A percentile compares a stretch with the other conserved stretches of the same genome.
phyloP scores from a whole-genome alignment of 2,329 filamentous ascomycete species.

The Sporothrix euskadiensis region DNA sequence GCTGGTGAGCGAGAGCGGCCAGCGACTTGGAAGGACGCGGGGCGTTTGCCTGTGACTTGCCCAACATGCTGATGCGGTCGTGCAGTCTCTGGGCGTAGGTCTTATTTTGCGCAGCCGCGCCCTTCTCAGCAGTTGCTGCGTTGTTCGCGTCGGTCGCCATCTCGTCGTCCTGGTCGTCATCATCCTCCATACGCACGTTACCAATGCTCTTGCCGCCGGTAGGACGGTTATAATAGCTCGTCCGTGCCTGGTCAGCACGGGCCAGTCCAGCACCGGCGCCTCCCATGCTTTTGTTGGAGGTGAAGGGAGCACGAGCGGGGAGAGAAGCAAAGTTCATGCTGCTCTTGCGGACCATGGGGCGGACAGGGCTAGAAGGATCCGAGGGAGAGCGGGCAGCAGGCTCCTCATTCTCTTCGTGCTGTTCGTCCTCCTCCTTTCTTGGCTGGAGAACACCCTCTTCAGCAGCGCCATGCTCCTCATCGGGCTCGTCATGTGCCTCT shows the following conservation, averaged over 20 bases:
- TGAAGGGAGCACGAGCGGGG: constrained; percentile 84
- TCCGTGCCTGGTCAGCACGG: constrained; percentile 72
- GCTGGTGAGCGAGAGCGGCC: constrained; percentile 36
- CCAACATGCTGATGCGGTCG: constrained; percentile 80
- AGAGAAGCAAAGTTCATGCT: constrained; percentile 93
- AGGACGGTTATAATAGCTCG: constrained; percentile 71
- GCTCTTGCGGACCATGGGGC: constrained; percentile 82
- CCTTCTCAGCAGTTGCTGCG: constrained; percentile 46
- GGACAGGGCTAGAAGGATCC: constrained; percentile 71
- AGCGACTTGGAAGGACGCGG: constrained; percentile 52
- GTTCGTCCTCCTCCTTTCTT: background rate
- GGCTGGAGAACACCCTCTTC: constrained; percentile 7
- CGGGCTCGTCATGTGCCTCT: background rate
- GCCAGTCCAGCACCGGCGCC: constrained; percentile 57
- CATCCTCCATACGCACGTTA: constrained; percentile 46
- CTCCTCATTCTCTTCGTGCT: constrained; percentile 16
- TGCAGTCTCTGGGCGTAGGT: constrained; percentile 92
- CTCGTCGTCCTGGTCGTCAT: constrained; percentile 51
- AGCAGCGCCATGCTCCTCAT: background rate
- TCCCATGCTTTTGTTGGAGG: constrained; percentile 79
- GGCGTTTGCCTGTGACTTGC: constrained; percentile 56
- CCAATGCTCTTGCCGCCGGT: constrained; percentile 74
- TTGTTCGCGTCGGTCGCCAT: constrained; percentile 53
- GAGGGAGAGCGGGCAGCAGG: constrained; percentile 47
- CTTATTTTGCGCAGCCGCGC: constrained; percentile 68